Evolutionary conservation across 371 early-diverging fungal species (phyloP), one percentile per base, ranked within the genome.

Genomic region (Mucor irregularis): DNA sequence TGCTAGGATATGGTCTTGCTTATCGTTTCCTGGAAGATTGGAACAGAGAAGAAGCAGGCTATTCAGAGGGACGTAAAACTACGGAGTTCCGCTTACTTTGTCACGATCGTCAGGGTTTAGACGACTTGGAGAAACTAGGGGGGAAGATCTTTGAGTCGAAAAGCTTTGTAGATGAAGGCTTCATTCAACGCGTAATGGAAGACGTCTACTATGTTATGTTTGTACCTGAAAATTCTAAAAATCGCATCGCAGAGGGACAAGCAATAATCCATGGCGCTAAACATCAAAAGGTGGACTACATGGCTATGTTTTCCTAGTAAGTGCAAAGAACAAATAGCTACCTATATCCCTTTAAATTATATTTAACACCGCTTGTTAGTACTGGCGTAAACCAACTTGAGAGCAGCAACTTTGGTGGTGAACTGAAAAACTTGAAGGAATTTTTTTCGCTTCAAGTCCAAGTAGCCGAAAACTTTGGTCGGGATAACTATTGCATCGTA

Each of bases 1-100:
- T 53, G 14, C 48, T 62, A n/a, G 70, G 70, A 9, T 69, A 62
- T 51, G 55, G 55, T 16, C 7, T 62, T 38, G 62, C 63, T 19
- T 58, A 31, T 46, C 49, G 47, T 2, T 58, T 66, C 24, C 24
- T 59, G 28, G 44, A 53, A 10, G 48, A 56, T 35, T 39, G 49
- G 29, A 56, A 60, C 9, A 47, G 49, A 28, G 26, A 16, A 26
- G 43, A 26, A 50, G n/a, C 13, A 51, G 7, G 19, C 29, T 8
- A 21, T 13, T 30, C 6, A 24, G 21, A 53, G 31, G 17, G 47
- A 14, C 25, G n/a, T n/a, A n/a, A n/a, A 22, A 21, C 4, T 21
- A 49, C 56, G 33, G 56, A 62, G 35, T 46, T 58, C n/a, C 61
- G 56, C 0, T 37, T 68, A 1, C 26, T 61, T n/a, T 58, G 61